Evolutionary conservation across 257 asterid species (phyloP), one percentile per base, ranked within the genome.

Genomic region (Penstemon newberryi): DNA sequence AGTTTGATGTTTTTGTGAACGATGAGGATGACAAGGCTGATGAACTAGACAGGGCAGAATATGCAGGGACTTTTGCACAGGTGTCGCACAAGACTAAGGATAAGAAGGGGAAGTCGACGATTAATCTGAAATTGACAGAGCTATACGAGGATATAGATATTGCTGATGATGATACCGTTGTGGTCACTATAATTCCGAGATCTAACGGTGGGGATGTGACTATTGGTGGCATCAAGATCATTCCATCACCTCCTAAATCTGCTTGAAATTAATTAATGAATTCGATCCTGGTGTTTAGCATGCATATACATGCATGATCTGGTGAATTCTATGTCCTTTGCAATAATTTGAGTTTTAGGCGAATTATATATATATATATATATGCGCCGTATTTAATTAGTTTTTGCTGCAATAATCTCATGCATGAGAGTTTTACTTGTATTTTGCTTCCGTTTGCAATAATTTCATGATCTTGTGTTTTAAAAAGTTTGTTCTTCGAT

Each of bases 1-100:
- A 78, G 76, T 83, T 85, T 36, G 91, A 85, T 7, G 85, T 83
- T 7, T 85, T 72, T 37, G 44, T 85, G 38, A 83, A 85, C 73
- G 88, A 77, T n/a, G 91, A 83, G 40, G 87, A 83, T 3, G 84
- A 77, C 51, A n/a, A 66, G 0, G 61, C 75, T 0, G 3, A 7
- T 5, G 78, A 78, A 63, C 47, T 85, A 7, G 82, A 78, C 69
- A 75, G 61, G 82, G 82, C 76, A 0, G 82, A 80, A 83, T 85
- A 71, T 7, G 83, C 83, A 0, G 88, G 91, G 4, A 73, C 85
- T 0, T 85, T 70, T 41, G 77, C 90, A 1, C 85, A 79, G 65
- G 75, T 85, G 75, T 84, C 88, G 56, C 86, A 79, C 50, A 82
- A 66, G 74, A 66, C 60, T 0, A 60, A 43, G 69, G 12, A 56